Conservation (phyloP, 2,329 filamentous ascomycete species). For the Bipolaris cookei region DNA sequence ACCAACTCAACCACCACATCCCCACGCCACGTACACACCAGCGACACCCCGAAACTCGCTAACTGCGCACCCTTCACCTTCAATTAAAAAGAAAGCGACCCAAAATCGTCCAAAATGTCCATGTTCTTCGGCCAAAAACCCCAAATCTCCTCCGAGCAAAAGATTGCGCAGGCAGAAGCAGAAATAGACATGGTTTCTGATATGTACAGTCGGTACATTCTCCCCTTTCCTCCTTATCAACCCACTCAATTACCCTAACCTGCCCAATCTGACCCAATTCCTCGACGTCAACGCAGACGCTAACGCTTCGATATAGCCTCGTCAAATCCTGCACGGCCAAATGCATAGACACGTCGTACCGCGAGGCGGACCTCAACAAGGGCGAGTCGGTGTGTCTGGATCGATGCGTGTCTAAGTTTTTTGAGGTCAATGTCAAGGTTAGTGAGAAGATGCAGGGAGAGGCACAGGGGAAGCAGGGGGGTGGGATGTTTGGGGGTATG, state of each 20-base stretch:
- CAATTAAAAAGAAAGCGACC: too few species aligned
- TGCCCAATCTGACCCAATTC: too few species aligned
- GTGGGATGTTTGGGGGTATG: slow-evolving; percentile 40
- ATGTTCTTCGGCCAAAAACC: slow-evolving; percentile 66
- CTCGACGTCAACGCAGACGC: too few species aligned
- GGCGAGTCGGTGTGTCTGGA: slow-evolving; percentile 98
- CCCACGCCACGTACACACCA: background rate
- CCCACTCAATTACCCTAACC: too few species aligned
- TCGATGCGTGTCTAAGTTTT: slow-evolving; percentile 97
- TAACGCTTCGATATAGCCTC: slow-evolving; percentile 62
- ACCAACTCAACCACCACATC: background rate
- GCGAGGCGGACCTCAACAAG: slow-evolving; percentile 96
- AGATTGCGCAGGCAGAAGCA: slow-evolving; percentile 93
- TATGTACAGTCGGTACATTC: slow-evolving; percentile 90
- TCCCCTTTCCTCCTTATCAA: too few species aligned
- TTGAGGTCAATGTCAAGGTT: slow-evolving; percentile 97
- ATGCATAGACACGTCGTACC: slow-evolving; percentile 91
- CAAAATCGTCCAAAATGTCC: slow-evolving; percentile 35
- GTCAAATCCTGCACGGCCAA: slow-evolving; percentile 90
- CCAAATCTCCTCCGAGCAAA: slow-evolving; percentile 93
- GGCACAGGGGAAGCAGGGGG: slow-evolving; percentile 64
- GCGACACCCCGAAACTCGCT: background rate
- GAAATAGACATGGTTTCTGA: slow-evolving; percentile 98
- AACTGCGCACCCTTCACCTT: background rate
- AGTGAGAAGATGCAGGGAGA: slow-evolving; percentile 95